phyloP scores from a whole-genome alignment of 257 asterid genomes.

The Scutellaria baicalensis region DNA sequence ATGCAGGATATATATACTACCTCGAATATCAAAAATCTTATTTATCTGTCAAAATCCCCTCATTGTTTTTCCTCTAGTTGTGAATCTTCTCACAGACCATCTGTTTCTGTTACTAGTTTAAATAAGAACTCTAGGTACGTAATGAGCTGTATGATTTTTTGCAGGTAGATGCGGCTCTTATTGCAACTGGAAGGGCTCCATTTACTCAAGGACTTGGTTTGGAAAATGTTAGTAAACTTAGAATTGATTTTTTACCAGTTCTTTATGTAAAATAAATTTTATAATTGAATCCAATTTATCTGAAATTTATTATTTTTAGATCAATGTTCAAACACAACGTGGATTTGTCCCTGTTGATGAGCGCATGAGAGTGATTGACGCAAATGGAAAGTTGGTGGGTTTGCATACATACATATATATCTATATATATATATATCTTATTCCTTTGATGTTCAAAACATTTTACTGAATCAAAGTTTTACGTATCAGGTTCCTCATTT shows the following conservation, averaged over 20 bases:
- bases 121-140: conserved; percentile 1
- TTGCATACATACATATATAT: background rate
- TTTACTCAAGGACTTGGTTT: conserved; percentile 93
- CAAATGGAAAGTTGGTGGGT: conserved; percentile 75
- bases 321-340: conserved; percentile 84
- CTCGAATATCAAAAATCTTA: background rate
- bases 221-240: conserved; percentile 67
- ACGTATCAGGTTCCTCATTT: conserved; percentile 78
- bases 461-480: conserved; percentile 20
- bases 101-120: background rate
- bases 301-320: conserved; percentile 33
- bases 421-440: background rate
- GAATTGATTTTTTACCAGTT: conserved; percentile 5
- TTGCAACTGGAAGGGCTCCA: conserved; percentile 98
- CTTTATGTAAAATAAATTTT: background rate
- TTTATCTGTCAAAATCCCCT: background rate
- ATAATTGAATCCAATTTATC: conserved; percentile 4
- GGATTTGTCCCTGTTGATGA: conserved; percentile 94
- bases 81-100: conserved; percentile 2
- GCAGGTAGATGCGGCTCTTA: conserved; percentile 98
- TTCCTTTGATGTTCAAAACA: conserved; percentile 6
- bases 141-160: conserved; percentile 18
- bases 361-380: conserved; percentile 92
- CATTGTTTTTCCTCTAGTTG: background rate
- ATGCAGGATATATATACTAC: background rate